These are phyloP conservation scores for Epicoccum sorghinum DNA, from an alignment of 2,329 filamentous ascomycete species.

Conservation along the genomic window DNA sequence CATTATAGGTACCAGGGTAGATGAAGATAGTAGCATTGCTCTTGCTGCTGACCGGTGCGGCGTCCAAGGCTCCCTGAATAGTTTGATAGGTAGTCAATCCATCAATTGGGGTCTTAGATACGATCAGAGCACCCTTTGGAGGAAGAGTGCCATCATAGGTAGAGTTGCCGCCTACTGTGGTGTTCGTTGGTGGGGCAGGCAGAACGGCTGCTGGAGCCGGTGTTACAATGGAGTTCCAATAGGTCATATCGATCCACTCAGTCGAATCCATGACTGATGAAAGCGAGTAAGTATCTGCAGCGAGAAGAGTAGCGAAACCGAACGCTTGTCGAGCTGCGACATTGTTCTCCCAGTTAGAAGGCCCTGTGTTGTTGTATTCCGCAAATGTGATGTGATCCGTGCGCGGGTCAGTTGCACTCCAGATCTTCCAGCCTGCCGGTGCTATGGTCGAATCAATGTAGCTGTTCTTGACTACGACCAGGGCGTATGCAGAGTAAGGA, in stretches of 20 bases:
- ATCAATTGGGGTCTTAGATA: constrained; percentile 46
- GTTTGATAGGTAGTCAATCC: constrained; percentile 46
- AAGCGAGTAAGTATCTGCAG: constrained; percentile 44
- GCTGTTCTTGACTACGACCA: constrained; percentile 57
- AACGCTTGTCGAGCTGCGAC: constrained; percentile 45
- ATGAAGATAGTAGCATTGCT: constrained; percentile 49
- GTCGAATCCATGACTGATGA: constrained; percentile 45
- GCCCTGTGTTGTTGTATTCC: constrained; percentile 65
- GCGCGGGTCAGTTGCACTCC: constrained; percentile 56
- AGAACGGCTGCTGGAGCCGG: constrained; percentile 31
- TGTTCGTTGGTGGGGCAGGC: constrained; percentile 28
- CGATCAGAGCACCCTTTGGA: constrained; percentile 46
- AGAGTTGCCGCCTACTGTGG: constrained; percentile 28
- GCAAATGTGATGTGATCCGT: constrained; percentile 61
- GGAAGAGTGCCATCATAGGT: constrained; percentile 43
- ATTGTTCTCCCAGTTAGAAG: constrained; percentile 45
- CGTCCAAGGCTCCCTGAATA: constrained; percentile 47
- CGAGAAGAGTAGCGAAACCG: constrained; percentile 42
- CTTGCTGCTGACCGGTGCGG: constrained; percentile 45
- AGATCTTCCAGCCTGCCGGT: constrained; percentile 61
- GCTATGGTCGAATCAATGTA: constrained; percentile 61
- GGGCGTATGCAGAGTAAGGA: constrained; percentile 57
- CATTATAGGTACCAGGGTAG: constrained; percentile 49
- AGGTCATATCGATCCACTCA: constrained; percentile 50
- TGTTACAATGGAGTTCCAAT: constrained; percentile 47